Evolutionary conservation across 1,284 basidiomycete genomes (phyloP), one percentile per base, ranked within the genome.

Genomic region (Rhodotorula sp.): DNA sequence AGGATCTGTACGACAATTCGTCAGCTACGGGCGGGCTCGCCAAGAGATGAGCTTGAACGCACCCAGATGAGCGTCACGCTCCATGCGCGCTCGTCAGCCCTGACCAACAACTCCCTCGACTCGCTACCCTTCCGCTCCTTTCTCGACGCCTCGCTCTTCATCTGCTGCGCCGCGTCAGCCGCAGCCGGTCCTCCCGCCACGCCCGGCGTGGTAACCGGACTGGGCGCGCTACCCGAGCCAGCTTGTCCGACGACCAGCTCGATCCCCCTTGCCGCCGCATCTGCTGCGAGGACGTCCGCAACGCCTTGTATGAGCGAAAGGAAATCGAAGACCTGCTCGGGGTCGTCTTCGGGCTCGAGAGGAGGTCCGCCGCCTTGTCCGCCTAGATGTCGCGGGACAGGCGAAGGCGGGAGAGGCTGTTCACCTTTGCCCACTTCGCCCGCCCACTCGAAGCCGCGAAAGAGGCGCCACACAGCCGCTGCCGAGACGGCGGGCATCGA

Each of bases 241-340:
- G 90, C 87, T 79, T 94, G 92, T 51, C 88, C 89, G 76, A 95
- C 82, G 13, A 94, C 91, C 68, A 96, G 82, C 78, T 96, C 92
- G 54, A 94, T 89, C 19, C 89, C 90, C 58, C 84, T 85, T 74
- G 91, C 86, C 2, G 91, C 89, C n/a, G 91, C 90, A 39, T 88
- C 84, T 10, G 92, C 91, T 74, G 91, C 89, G 64, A 96, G 81
- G 24, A 89, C 86, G 81, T 96, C 94, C 17, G 92, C 91, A 4
- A 89, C 87, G 73, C 84, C 86, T 79, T 91, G 89, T 66, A 90
- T 76, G 77, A 89, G 82, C 76, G 90, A 88, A 9, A 87, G 88
- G 32, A 90, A 84, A 78, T 91, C 90, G 62, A 84, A 84, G 46
- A 65, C 53, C 34, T 63, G 56, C 49, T 65, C 67, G 7, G 36